Evolutionary conservation across 139 green algal species (phyloP).

Genomic region (Ettlia oleoabundans): DNA sequence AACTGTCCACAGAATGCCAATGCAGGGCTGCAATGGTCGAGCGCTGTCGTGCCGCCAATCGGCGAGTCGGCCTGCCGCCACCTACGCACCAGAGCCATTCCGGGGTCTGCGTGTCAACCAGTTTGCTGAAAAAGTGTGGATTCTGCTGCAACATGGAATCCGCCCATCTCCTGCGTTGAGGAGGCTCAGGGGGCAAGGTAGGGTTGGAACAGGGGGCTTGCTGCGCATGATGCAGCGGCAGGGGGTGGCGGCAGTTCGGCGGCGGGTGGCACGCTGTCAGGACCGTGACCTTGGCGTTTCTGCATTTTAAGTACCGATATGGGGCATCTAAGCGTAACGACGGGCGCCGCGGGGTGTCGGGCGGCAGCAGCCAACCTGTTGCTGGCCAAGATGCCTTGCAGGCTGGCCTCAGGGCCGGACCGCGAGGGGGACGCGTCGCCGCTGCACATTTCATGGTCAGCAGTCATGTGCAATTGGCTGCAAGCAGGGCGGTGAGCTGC

Average conservation of each 20-base stretch:
- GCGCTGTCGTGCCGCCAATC: too few relatives aligned
- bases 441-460: constrained; percentile 12
- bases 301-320: too few relatives aligned
- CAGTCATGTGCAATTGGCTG: not conserved
- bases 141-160: constrained; percentile 29
- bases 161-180: constrained; percentile 48
- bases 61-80: too few relatives aligned
- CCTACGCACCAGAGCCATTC: constrained; percentile 73
- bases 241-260: too few relatives aligned
- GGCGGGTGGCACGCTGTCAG: too few relatives aligned
- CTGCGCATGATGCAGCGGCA: too few relatives aligned
- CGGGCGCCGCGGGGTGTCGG: too few relatives aligned
- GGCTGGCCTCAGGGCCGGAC: not conserved
- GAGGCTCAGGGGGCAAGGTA: not conserved
- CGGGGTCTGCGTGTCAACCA: constrained; percentile 61
- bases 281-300: too few relatives aligned
- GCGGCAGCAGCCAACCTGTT: constrained; percentile 4
- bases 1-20: too few relatives aligned
- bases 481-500: not conserved
- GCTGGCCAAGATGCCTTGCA: constrained; percentile 16
- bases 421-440: not conserved
- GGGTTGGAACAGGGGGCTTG: too few relatives aligned
- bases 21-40: too few relatives aligned
- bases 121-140: constrained; percentile 61
- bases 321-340: too few relatives aligned